Base-by-base conservation (phyloP, 1,284 basidiomycete genomes). In the Cerrena zonata region DNA sequence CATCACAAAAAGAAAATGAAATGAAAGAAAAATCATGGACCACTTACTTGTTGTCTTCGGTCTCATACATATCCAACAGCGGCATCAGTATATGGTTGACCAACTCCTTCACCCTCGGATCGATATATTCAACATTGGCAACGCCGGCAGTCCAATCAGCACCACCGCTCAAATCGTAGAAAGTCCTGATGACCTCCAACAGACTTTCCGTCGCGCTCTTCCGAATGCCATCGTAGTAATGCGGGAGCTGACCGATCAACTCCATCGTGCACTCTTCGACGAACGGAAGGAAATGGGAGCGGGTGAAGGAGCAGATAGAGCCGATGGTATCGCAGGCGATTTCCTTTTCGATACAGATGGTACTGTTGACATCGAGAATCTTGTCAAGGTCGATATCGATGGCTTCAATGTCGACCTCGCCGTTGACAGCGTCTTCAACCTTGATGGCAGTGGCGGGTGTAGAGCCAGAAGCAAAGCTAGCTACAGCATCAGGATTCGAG, bases 291-390 rank as follows among this genome's bases (percentile, higher is more conserved):
- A 97, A 99, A 62, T 90, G 86, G 37, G 69, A 70, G 64, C 85
- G 84, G 48, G 93, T 95, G 44, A 89, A 79, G 40, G 82, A 76
- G 68, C 98, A 98, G 54, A 99, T 73, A 49, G 91, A 89, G 51
- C 95, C 93, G 56, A 99, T 86, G 25, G 95, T 93, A 68, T 99
- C 95, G 36, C 94, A 93, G 4, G 96, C 95, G 52, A 98, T 96
- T 75, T 99, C 96, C 74, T 99, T 99, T 77, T 99, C 96, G 52
- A 99, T 93, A 48, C 94, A 95, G 58, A 99, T 89, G 42, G 94
- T 94, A 61, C 89, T 93, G 76, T 94, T 97, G 58, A 95, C 92
- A 57, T 94, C 91, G 62, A 94, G 79, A 64, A 88, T 71, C 64
- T 88, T 89, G 62, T 90, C 91, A 40, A 92, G 72, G 60, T 94